Base-by-base conservation (phyloP, 805 yeast genomes). In the Lachancea waltii region DNA sequence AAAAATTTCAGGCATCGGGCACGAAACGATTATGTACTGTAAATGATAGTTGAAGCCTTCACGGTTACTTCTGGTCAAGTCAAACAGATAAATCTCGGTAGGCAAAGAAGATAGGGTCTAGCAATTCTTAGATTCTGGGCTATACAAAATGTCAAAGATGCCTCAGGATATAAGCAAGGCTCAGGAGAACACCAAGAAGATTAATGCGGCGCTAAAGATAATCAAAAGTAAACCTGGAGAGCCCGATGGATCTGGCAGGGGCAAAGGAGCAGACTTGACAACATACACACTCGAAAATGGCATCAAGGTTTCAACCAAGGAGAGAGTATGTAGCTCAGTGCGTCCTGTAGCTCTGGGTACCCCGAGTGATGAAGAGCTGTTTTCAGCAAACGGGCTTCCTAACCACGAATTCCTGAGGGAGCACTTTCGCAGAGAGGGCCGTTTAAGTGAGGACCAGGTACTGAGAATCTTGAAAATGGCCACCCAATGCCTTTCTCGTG, bases 371-470 rank as follows among this genome's bases (percentile, higher is more conserved):
- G 71, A 64, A 4, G 77, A 84, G 54, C 66, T 90, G 13, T 90
- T 86, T 50, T 57, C 58, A 28, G 60, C 64, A 3, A 69, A 70
- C 38, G 87, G 85, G 2, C 63, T 76, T 42, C 97, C 97, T 8
- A 75, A 86, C 53, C 72, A 78, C 48, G 75, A 64, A 29, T 83
- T 84, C 50, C 61, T 92, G 40, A 77, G 73, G 47, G 72, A 77
- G 18, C 96, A 86, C 63, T 82, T 89, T 48, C 65, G 70, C 47
- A 67, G 71, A 28, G 97, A 92, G 60, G 97, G 98, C 2, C 70
- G 95, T 40, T 64, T 90, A 28, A 68, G 72, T 10, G 80, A 78
- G 39, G 67, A 67, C 8, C 97, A 90, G 57, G 85, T 85, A 0
- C 50, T 79, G 30, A 67, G 67, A 31, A 89, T 90, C 37, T 56